These are phyloP conservation scores for Cicer chorassanicum DNA, from an alignment of 306 rosid species.

Conservation along the genomic window DNA sequence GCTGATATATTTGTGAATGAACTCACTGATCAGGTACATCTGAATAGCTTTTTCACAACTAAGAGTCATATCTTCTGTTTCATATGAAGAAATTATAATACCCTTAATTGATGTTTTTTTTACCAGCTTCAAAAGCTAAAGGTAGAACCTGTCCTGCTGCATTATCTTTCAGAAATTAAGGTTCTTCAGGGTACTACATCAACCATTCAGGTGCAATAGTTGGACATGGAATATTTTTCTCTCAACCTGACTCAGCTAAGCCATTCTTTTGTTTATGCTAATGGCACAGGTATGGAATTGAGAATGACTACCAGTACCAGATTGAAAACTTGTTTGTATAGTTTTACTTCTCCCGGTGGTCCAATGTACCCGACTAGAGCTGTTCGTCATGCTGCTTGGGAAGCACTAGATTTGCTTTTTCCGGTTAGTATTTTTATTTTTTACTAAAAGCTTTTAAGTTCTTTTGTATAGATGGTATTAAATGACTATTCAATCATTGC, in stretches of 20 bases:
- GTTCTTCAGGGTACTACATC: constrained; percentile 73
- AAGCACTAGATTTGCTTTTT: constrained; percentile 82
- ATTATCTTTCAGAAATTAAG: constrained; percentile 78
- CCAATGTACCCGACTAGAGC: constrained; percentile 98
- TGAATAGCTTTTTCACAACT: constrained; percentile 22
- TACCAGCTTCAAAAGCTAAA: constrained; percentile 91
- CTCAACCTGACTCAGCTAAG: constrained; percentile 34
- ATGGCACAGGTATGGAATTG: constrained; percentile 79
- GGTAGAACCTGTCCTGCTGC: constrained; percentile 94
- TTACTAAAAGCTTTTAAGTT: neutral
- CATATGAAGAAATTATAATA: constrained; percentile 25
- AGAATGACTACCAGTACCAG: constrained; percentile 94
- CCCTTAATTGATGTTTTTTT: constrained; percentile 31
- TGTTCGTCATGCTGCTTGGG: constrained; percentile 99
- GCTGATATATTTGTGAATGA: constrained; percentile 90
- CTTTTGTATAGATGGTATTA: neutral
- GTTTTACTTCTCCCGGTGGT: constrained; percentile 97
- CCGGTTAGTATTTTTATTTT: constrained; percentile 63
- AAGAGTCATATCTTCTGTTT: constrained; percentile 13
- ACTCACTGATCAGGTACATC: constrained; percentile 86
- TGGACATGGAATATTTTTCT: constrained; percentile 31
- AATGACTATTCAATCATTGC: neutral
- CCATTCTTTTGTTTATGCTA: constrained; percentile 35
- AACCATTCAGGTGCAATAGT: constrained; percentile 36
- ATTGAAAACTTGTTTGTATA: constrained; percentile 83